Evolutionary conservation across 148 eudicot genomes (phyloP).

Genomic region (Amaranthus cruentus): DNA sequence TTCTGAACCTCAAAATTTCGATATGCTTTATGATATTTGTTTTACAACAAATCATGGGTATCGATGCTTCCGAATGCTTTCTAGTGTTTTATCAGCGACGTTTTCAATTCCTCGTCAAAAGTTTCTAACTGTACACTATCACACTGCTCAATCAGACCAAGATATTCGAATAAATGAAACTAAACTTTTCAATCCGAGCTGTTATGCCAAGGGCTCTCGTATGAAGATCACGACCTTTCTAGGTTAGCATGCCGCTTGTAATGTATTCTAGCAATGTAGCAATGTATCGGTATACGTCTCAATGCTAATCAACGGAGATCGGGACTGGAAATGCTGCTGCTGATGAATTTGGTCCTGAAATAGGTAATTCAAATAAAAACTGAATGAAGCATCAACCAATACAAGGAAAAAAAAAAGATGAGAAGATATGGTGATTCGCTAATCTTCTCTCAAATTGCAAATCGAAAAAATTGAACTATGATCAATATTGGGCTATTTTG

Average conservation of each 20-base stretch:
- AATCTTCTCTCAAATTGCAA: no score
- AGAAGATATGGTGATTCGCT: not conserved
- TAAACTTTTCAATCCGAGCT: constrained; percentile 7
- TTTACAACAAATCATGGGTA: constrained; percentile 1
- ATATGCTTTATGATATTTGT: constrained; percentile 6
- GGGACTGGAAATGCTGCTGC: not conserved
- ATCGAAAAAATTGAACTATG: no score
- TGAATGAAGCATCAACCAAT: not conserved
- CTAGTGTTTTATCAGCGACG: constrained; percentile 8
- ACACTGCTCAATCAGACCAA: constrained; percentile 10
- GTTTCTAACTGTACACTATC: constrained; percentile 27
- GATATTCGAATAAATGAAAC: constrained; percentile 9
- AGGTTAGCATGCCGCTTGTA: not conserved
- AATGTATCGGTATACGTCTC: not conserved
- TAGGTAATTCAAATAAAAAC: not conserved
- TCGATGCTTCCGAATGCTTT: not conserved
- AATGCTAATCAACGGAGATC: not conserved
- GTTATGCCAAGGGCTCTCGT: not conserved
- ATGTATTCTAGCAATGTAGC: not conserved
- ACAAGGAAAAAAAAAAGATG: not conserved
- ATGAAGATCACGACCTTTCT: constrained; percentile 3
- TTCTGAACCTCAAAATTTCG: constrained; percentile 15
- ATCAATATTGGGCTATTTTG: no score
- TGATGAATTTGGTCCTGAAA: constrained; percentile 14
- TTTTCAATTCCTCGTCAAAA: constrained; percentile 11